A percentile compares a stretch with the other conserved stretches of the same genome.
These are phyloP conservation scores for Serendipita indica DNA, from an alignment of 768 basidiomycete species.

Conservation along the genomic window DNA sequence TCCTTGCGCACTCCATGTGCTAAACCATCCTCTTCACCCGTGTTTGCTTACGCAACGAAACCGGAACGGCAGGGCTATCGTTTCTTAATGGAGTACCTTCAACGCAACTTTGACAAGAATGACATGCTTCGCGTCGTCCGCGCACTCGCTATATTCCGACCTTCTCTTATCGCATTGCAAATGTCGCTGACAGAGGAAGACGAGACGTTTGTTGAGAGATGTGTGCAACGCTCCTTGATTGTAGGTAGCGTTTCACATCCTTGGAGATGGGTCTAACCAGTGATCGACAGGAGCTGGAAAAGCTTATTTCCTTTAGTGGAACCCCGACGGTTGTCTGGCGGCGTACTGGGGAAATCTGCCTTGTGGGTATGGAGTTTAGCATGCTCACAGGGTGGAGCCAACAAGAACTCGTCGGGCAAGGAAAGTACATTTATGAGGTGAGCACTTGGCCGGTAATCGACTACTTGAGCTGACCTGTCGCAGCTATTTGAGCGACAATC, in stretches of 20 bases:
- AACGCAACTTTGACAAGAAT: conserved; percentile 84
- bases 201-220: conserved; percentile 90
- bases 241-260: conserved; percentile 30
- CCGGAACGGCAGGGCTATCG: conserved; percentile 62
- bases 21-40: background rate
- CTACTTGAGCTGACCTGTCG: conserved; percentile 5
- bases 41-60: background rate
- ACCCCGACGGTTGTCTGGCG: conserved; percentile 98
- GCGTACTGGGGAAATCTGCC: conserved; percentile 92
- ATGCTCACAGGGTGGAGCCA: conserved; percentile 83
- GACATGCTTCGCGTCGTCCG: conserved; percentile 90
- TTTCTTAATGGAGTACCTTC: conserved; percentile 88
- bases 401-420: conserved; percentile 54
- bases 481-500: conserved; percentile 93
- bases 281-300: conserved; percentile 68
- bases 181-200: conserved; percentile 95
- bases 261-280: conserved; percentile 10
- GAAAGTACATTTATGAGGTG: conserved; percentile 37
- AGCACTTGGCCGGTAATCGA: conserved; percentile 20
- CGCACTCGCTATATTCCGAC: conserved; percentile 85
- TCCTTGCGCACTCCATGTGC: background rate
- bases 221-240: conserved; percentile 84
- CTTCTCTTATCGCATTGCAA: conserved; percentile 93
- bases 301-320: conserved; percentile 90
- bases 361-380: conserved; percentile 92